Percentiles rank a stretch among this genome's conserved stretches.
These are phyloP conservation scores for Metschnikowia vanudenii DNA, from an alignment of 805 yeast genomes.

Conservation along the genomic window DNA sequence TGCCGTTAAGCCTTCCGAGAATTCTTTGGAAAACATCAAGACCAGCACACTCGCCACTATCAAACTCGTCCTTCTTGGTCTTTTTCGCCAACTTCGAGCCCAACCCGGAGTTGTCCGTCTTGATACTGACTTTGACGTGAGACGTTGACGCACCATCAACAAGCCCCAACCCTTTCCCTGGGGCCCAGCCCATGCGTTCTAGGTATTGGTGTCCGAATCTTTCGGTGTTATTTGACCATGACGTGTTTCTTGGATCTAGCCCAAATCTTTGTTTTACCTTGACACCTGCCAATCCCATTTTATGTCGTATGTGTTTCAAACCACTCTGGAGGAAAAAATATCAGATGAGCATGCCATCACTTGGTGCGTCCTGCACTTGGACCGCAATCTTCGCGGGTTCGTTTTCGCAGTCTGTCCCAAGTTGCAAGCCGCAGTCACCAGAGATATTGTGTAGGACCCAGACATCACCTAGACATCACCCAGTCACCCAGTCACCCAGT, in stretches of 20 bases:
- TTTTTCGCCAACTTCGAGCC: conserved; percentile 76
- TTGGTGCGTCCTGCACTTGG: conserved; percentile 11
- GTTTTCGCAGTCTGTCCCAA: too few species aligned
- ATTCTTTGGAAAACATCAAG: conserved; percentile 90
- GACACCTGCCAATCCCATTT: conserved; percentile 86
- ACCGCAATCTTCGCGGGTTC: background rate
- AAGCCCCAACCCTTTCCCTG: conserved; percentile 85
- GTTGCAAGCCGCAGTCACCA: too few species aligned
- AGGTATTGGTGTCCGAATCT: conserved; percentile 88
- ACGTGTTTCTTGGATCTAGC: conserved; percentile 87
- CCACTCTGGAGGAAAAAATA: conserved; percentile 5
- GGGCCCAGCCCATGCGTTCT: conserved; percentile 84
- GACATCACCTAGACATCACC: too few species aligned
- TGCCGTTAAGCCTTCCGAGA: conserved; percentile 86
- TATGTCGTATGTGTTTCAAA: too few species aligned
- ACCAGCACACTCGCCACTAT: conserved; percentile 83
- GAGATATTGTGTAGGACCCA: too few species aligned
- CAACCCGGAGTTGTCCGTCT: conserved; percentile 80
- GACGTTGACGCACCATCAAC: conserved; percentile 64
- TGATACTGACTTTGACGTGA: conserved; percentile 79
- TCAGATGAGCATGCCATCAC: conserved; percentile 6
- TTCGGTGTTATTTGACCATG: conserved; percentile 84
- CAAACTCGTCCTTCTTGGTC: conserved; percentile 63
- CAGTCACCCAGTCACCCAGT: too few species aligned
- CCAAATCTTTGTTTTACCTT: conserved; percentile 84